phyloP scores from a whole-genome alignment of 2,329 filamentous ascomycete species.

The Colletotrichum cereale region DNA sequence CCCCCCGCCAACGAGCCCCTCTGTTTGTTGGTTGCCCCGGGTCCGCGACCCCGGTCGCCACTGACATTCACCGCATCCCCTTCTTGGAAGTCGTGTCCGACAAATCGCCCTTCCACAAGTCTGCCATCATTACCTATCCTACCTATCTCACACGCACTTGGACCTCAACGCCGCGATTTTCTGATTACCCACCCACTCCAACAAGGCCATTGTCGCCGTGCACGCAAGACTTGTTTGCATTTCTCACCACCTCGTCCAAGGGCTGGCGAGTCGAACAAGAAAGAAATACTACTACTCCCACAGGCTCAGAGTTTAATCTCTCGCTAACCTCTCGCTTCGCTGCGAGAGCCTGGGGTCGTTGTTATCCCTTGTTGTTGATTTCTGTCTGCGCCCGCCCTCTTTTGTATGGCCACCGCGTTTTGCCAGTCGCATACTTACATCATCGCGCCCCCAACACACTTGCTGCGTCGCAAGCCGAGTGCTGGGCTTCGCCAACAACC shows the following conservation, averaged over 20 bases:
- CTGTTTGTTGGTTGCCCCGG: constrained; percentile 42
- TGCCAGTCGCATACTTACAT: constrained; percentile 27
- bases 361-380: constrained; percentile 9
- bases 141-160: constrained; percentile 27
- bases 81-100: constrained; percentile 38
- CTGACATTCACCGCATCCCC: constrained; percentile 41
- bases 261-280: not conserved
- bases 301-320: constrained; percentile 13
- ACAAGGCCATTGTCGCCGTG: constrained; percentile 42
- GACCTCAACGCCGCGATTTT: constrained; percentile 21
- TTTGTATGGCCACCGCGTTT: constrained; percentile 18
- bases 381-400: constrained; percentile 7
- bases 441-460: constrained; percentile 23
- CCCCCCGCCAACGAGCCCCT: constrained; percentile 43
- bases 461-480: constrained; percentile 32
- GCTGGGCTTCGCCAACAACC: constrained; percentile 23
- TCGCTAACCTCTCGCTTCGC: constrained; percentile 25
- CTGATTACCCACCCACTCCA: constrained; percentile 32
- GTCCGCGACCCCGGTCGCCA: constrained; percentile 34
- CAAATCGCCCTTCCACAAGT: constrained; percentile 28
- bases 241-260: constrained; percentile 23
- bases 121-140: constrained; percentile 36
- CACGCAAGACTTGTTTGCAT: constrained; percentile 31
- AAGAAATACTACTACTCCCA: not conserved
- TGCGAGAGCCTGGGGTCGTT: constrained; percentile 19